Evolutionary conservation across 371 early-diverging fungal species (phyloP), one percentile per base, ranked within the genome.

Genomic region (Gilbertella persicaria): DNA sequence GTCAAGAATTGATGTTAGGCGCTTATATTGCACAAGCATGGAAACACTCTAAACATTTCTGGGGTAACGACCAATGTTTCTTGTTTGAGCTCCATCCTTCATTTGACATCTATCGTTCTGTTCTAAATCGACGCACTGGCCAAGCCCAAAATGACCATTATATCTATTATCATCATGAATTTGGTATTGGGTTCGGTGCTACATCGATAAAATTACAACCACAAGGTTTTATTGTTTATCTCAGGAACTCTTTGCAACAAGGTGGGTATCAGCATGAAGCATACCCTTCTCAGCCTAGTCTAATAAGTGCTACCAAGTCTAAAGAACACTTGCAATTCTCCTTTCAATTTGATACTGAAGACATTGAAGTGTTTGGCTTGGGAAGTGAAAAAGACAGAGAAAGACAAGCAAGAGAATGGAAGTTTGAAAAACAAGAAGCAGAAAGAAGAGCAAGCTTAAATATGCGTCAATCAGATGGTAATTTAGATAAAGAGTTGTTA

Each of bases 171-270:
- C 73, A 78, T 50, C 59, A 78, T 28, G 72, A 75, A 21, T 73
- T 73, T 42, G 86, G 86, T 2, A 73, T 86, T 28, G 86, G 76
- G 0, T 78, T 86, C 62, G 86, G 86, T 7, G 76, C 82, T 1
- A 71, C 60, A n/a, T n/a, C n/a, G n/a, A n/a, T n/a, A n/a, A n/a
- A n/a, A n/a, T n/a, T 0, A 45, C 3, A 26, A 43, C 5, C 47
- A 41, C 21, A 20, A 19, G 35, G 20, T 14, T 70, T 75, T 51
- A 29, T 68, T 21, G 5, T 78, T 2, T 55, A 37, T 0, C 17
- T 84, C 39, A 69, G 75, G 38, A 79, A 81, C 53, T 74, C 74
- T 1, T 41, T 84, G 9, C 82, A 69, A 40, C 65, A 65, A 29
- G 84, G 84, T 5, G 43, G 58, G 0, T 81, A 75, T 60, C 47